Percentiles rank a stretch among this genome's conserved stretches.
These are phyloP conservation scores for Penicillium brasilianum DNA, from an alignment of 2,329 filamentous ascomycete genomes.

Conservation along the genomic window DNA sequence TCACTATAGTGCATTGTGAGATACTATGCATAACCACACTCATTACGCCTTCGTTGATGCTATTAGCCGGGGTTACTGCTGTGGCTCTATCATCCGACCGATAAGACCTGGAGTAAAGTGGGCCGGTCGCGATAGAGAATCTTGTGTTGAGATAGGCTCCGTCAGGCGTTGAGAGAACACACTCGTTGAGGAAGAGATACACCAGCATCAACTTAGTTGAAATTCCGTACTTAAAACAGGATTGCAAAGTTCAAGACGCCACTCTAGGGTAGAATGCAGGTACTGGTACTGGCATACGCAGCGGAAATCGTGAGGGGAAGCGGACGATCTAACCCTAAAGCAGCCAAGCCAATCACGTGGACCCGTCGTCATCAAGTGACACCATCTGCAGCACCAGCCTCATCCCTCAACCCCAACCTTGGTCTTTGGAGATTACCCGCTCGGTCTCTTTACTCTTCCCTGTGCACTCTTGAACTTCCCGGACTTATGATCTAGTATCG, in stretches of 20 bases:
- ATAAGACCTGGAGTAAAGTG: conserved; percentile 2
- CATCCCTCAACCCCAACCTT: conserved; percentile 17
- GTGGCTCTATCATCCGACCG: background rate
- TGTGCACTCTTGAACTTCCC: background rate
- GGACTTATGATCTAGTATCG: background rate
- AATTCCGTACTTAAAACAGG: background rate
- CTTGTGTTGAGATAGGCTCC: background rate
- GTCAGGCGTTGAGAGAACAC: background rate
- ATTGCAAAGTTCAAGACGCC: background rate
- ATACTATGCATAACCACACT: background rate
- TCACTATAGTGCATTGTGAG: background rate
- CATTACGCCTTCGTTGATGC: background rate
- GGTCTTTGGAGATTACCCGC: conserved; percentile 4
- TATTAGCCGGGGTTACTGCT: background rate
- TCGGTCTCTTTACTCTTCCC: background rate
- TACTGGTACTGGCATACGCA: background rate
- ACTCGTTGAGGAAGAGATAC: background rate
- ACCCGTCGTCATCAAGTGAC: conserved; percentile 31
- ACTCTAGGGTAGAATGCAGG: background rate
- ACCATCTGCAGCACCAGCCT: conserved; percentile 10
- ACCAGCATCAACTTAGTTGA: background rate
- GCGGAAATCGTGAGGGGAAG: background rate
- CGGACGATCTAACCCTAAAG: conserved; percentile 12
- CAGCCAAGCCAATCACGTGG: conserved; percentile 22
- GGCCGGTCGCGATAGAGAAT: background rate